Base-by-base conservation (phyloP, 306 rosid species). In the Vigna hirtella region DNA sequence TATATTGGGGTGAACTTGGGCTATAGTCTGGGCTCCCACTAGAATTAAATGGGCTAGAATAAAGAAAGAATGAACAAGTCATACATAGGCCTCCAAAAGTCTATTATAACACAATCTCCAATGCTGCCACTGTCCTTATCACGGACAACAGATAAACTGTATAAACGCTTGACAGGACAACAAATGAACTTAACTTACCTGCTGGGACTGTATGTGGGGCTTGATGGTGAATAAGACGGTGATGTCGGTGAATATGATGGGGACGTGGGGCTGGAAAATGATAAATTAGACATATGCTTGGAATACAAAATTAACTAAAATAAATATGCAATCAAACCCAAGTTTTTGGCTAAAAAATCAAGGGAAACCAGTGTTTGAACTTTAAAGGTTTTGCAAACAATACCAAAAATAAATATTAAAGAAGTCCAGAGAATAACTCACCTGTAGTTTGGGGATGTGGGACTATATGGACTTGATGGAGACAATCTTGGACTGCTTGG, bases 181-280 rank as follows among this genome's bases (percentile, higher is more conserved):
- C 38, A 76, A 11, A 53, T 20, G 38, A 64, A 75, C 16, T 59
- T 72, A 63, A 73, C 87, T 81, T 86, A 93, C 99, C 99, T 95
- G 91, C 96, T 90, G 22, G 98, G 98, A 84, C 95, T 94, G 79
- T 90, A 92, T 1, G 98, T 90, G 51, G 98, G 98, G 87, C 98
- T 95, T 6, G 99, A 90, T 45, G 98, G 99, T 77, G 99, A 95
- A 82, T 93, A 95, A 0, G 98, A 88, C 38, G 98, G 98, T 77
- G 99, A 95, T 26, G 99, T 92, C 26, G 99, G 99, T 30, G 99
- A 95, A 86, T 95, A 95, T 40, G 99, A 89, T 13, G 99, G 99
- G 16, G 98, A 95, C 1, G 99, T 95, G 16, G 98, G 99, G 83
- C 99, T 95, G 91, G 82, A 83, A 76, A 79, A 76, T 40, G 32